Percentiles rank a stretch among this genome's conserved stretches.
Evolutionary conservation across 495 filamentous ascomycete genomes (phyloP).

Genomic region (Cladorrhinum samala): DNA sequence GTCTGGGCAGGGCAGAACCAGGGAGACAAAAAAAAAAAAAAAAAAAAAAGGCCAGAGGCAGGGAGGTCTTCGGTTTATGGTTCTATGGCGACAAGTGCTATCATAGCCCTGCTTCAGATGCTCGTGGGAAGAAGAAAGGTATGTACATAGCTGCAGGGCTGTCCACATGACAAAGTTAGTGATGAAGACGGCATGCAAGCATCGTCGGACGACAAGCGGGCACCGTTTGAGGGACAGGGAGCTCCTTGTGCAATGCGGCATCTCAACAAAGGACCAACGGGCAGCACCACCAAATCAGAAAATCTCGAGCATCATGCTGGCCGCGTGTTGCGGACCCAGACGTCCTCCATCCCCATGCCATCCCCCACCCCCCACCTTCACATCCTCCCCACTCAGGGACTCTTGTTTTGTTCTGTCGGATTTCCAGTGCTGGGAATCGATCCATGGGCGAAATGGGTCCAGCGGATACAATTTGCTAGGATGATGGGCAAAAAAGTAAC

Average conservation of each 20-base stretch:
- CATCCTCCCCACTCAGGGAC: slow-evolving; percentile 2
- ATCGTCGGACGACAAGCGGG: slow-evolving; percentile 11
- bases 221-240: slow-evolving; percentile 14
- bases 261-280: slow-evolving; percentile 11
- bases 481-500: not conserved
- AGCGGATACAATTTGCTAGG: slow-evolving; percentile 4
- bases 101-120: too few relatives aligned
- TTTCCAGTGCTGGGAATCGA: not conserved
- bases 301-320: not conserved
- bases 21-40: not conserved
- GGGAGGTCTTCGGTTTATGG: not conserved
- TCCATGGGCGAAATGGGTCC: slow-evolving; percentile 8
- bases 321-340: not conserved
- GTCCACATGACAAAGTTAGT: slow-evolving; percentile 17
- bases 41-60: not conserved
- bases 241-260: slow-evolving; percentile 12
- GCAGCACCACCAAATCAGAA: slow-evolving; percentile 4
- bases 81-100: too few relatives aligned
- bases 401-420: slow-evolving; percentile 6
- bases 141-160: too few relatives aligned
- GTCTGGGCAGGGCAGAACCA: not conserved
- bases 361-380: too few relatives aligned
- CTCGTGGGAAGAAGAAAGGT: too few relatives aligned
- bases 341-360: too few relatives aligned
- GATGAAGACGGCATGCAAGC: slow-evolving; percentile 13